Evolutionary conservation across 805 yeast species (phyloP), one percentile per base, ranked within the genome.

Genomic region (Scheffersomyces amazonensis): DNA sequence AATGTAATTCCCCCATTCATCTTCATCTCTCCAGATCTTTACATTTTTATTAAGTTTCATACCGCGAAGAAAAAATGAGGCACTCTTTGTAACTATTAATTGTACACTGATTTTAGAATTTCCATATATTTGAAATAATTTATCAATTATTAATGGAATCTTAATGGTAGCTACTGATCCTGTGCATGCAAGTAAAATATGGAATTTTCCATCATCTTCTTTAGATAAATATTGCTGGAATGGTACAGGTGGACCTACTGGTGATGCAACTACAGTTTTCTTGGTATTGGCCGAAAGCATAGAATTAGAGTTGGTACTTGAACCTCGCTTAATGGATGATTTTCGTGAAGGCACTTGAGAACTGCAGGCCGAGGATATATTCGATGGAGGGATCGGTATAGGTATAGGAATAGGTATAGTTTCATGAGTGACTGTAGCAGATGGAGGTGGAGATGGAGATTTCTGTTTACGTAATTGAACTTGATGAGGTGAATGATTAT

Each of bases 101-200:
- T 90, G 96, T 44, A 90, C 86, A 3, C 89, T 80, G 3, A 89
- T 82, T 42, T 79, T 80, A 34, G 56, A 46, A 66, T 78, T 46
- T 4, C 89, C 87, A 61, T 86, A 91, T 5, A 83, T 72, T 58
- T 87, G 87, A 56, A 82, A 83, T 35, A 93, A 71, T 58, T 88
- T 87, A 54, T 84, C 95, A 47, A 93, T 87, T 28, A 93, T 88
- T 47, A 84, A 61, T 0, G 96, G 96, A 16, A 93, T 82, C 60
- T 93, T 93, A 46, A 93, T 88, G 2, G 98, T 87, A 4, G 99
- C 99, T 3, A 93, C 97, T 2, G 96, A 86, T 1, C 99, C 99
- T 1, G 98, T 87, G 15, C 95, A 95, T 15, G 95, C 99, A 31
- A 93, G 70, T 40, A 93, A 68, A 31, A 93, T 81, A 60, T 93